Percentiles rank a stretch among this genome's conserved stretches.
Conservation (phyloP, 148 eudicot genomes). For the Arbutus unedo region DNA sequence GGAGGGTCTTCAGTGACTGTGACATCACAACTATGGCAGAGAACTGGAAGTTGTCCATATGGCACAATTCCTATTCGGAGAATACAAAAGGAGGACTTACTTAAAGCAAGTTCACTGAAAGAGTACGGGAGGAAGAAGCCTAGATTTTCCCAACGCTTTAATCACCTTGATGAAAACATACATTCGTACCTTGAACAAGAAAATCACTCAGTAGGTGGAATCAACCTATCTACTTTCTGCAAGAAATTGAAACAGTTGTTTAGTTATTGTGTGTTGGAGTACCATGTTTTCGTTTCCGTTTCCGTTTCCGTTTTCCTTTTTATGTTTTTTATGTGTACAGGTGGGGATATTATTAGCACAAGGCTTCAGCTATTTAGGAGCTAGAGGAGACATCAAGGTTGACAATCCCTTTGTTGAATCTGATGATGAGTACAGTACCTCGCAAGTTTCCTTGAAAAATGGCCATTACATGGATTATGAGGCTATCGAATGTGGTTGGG, state of each 20-base stretch:
- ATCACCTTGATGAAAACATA: conserved; percentile 4
- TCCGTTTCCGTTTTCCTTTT: background rate
- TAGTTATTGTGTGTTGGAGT: background rate
- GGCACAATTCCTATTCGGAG: conserved; percentile 63
- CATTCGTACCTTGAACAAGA: conserved; percentile 15
- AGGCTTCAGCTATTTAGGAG: conserved; percentile 37
- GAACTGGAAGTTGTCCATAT: conserved; percentile 56
- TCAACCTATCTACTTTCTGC: background rate
- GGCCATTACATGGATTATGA: conserved; percentile 37
- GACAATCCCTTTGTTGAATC: conserved; percentile 51
- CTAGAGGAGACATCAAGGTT: conserved; percentile 40
- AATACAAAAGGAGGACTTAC: conserved; percentile 24
- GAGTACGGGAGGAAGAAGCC: conserved; percentile 38
- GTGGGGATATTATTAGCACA: conserved; percentile 35
- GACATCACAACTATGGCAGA: conserved; percentile 52
- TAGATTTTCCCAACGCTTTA: background rate
- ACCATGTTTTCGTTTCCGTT: background rate
- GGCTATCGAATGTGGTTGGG: conserved; percentile 64
- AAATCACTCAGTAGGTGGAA: conserved; percentile 40
- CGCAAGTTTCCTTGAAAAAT: conserved; percentile 41
- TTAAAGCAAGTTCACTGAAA: conserved; percentile 19
- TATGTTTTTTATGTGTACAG: conserved; percentile 20
- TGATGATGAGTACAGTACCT: conserved; percentile 56
- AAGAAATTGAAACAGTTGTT: background rate
- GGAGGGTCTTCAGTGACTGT: conserved; percentile 10